phyloP scores from a whole-genome alignment of 192 early-diverging fungal species.

The Gonapodya prolifera region DNA sequence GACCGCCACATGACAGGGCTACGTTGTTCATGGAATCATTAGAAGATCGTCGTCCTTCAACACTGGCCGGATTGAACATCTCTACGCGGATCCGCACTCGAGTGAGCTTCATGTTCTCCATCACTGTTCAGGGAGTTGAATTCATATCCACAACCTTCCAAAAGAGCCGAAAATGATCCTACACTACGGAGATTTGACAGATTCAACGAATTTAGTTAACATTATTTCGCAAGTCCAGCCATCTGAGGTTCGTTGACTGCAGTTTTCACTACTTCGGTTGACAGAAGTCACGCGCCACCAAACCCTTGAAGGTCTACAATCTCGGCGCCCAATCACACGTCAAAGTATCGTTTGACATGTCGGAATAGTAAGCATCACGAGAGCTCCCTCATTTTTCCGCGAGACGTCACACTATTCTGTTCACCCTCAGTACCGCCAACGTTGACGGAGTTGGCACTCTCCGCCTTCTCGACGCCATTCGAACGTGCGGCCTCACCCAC shows the following conservation, averaged over 20 bases:
- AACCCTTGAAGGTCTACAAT: too few species aligned
- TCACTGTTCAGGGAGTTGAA: too few species aligned
- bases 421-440: too few species aligned
- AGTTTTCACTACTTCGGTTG: too few species aligned
- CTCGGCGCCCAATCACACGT: conserved; percentile 65
- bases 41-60: conserved; percentile 72
- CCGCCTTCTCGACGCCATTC: conserved; percentile 61
- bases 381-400: too few species aligned
- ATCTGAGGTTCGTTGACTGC: too few species aligned
- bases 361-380: conserved; percentile 7
- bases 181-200: conserved; percentile 68
- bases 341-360: conserved; percentile 52
- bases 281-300: too few species aligned
- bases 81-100: conserved; percentile 59
- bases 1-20: conserved; percentile 26
- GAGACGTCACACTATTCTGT: too few species aligned
- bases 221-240: conserved; percentile 61
- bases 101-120: too few species aligned
- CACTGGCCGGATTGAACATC: conserved; percentile 61
- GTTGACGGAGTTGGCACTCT: conserved; percentile 68
- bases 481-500: conserved; percentile 52
- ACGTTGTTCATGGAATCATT: conserved; percentile 67
- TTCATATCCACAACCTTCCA: neutral
- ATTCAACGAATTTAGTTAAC: conserved; percentile 58
- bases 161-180: conserved; percentile 47